Evolutionary conservation across 108 stramenopile genomes (phyloP), one percentile per base, ranked within the genome.

Genomic region (Nannochloropsis gaditana): DNA sequence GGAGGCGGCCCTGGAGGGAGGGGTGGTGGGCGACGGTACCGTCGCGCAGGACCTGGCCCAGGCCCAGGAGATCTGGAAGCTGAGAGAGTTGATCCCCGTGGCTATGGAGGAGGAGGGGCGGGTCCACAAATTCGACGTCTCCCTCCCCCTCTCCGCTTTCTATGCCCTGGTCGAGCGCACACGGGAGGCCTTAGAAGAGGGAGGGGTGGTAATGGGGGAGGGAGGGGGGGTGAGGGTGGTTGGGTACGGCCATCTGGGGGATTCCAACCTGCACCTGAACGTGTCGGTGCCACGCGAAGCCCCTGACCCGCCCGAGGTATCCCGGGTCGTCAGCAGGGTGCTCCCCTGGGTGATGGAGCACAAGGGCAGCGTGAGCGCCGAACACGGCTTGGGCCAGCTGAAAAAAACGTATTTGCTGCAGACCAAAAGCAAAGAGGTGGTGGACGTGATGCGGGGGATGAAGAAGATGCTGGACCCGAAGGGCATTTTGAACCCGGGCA

Each of bases 211-310:
- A 41, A 81, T 88, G 79, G 86, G 87, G 31, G 41, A 44, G n/a
- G 31, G 43, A 5, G 41, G 11, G 19, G 86, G 50, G 9, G 91
- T 82, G 31, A 17, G 42, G 9, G 86, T 90, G 31, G 86, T 85
- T 80, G 91, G 91, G 44, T 97, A 94, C 89, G 96, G 96, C 42
- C 96, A 96, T 83, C 90, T 95, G n/a, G 94, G 94, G 79, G 96
- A 97, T 85, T 95, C 95, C 4, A 99, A 99, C 89, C 89, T 97
- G 6, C 99, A 99, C 87, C 91, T 97, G 19, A 99, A 99, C 88
- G 91, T 97, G 45, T 91, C 91, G n/a, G 11, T 15, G 19, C 45
- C 85, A 3, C 41, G 45, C 10, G 2, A 82, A 11, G 21, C 44
- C 21, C 41, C 79, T 6, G 86, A 44, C 9, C 45, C 9, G 8